phyloP scores from a whole-genome alignment of 2,329 filamentous ascomycete species.

The Fusarium algeriense region DNA sequence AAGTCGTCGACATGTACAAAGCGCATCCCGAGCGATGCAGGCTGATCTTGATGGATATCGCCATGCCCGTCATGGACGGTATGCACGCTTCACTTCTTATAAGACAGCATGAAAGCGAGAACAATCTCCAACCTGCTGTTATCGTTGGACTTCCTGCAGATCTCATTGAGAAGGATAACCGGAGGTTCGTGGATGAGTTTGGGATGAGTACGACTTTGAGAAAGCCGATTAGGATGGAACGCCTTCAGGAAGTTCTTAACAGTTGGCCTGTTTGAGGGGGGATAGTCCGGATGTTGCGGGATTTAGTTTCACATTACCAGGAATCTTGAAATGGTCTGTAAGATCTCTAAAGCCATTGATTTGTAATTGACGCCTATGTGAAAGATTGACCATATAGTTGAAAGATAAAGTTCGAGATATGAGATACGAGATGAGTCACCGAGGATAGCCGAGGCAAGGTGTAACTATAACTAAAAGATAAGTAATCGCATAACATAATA shows the following conservation, averaged over 20 bases:
- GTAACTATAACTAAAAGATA: neutral
- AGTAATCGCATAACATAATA: neutral
- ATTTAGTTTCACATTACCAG: too few species aligned
- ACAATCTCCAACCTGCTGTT: neutral
- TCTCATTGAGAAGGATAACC: neutral
- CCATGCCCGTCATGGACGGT: constrained; percentile 23
- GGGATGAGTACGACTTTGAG: constrained; percentile 3
- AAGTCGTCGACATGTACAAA: constrained; percentile 8
- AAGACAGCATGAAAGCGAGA: neutral
- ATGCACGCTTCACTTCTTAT: neutral
- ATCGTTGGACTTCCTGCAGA: neutral
- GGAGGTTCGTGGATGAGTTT: neutral
- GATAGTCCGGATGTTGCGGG: neutral
- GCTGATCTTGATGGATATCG: constrained; percentile 7
- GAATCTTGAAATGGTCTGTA: too few species aligned
- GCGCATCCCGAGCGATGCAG: neutral
- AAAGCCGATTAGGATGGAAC: neutral
- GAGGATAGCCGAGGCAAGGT: neutral
- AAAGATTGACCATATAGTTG: too few species aligned
- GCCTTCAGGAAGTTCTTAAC: neutral
- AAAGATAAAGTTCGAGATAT: neutral
- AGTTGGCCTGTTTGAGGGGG: neutral
- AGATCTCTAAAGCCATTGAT: too few species aligned
- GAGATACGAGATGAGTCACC: neutral
- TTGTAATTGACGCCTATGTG: too few species aligned